phyloP scores from a whole-genome alignment of 257 asterid genomes.

The Fraxinus americana region DNA sequence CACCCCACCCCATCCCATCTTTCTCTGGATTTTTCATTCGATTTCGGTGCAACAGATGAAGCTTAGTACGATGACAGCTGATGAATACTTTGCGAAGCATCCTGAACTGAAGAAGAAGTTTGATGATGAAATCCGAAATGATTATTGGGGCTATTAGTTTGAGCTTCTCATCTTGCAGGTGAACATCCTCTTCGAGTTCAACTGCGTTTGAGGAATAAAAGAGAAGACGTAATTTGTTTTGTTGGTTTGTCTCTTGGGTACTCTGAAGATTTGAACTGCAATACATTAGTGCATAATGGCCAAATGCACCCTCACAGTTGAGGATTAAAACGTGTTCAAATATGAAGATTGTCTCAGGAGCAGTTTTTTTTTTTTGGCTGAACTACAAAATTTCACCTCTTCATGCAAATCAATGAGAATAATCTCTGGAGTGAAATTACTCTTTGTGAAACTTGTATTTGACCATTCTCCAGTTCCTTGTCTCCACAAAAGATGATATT shows the following conservation, averaged over 20 bases:
- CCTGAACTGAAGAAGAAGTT: slow-evolving; percentile 88
- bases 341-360: too few relatives aligned
- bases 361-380: too few relatives aligned
- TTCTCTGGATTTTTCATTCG: slow-evolving; percentile 28
- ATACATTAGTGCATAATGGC: background rate
- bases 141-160: slow-evolving; percentile 60
- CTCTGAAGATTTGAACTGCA: slow-evolving; percentile 35
- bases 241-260: slow-evolving; percentile 26
- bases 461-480: background rate
- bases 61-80: slow-evolving; percentile 95
- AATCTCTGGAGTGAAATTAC: background rate
- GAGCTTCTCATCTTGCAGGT: slow-evolving; percentile 26
- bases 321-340: background rate
- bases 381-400: too few relatives aligned
- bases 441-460: background rate
- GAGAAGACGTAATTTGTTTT: slow-evolving; percentile 29
- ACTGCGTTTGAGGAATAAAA: slow-evolving; percentile 53
- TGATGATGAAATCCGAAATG: slow-evolving; percentile 65
- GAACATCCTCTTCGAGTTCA: slow-evolving; percentile 35
- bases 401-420: background rate
- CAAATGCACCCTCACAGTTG: background rate
- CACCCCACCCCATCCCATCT: background rate
- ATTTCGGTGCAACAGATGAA: slow-evolving; percentile 56
- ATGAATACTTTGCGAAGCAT: slow-evolving; percentile 89
- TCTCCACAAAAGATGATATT: background rate